phyloP scores from a whole-genome alignment of 495 filamentous ascomycete species.

The Chlorociboria aeruginascens region DNA sequence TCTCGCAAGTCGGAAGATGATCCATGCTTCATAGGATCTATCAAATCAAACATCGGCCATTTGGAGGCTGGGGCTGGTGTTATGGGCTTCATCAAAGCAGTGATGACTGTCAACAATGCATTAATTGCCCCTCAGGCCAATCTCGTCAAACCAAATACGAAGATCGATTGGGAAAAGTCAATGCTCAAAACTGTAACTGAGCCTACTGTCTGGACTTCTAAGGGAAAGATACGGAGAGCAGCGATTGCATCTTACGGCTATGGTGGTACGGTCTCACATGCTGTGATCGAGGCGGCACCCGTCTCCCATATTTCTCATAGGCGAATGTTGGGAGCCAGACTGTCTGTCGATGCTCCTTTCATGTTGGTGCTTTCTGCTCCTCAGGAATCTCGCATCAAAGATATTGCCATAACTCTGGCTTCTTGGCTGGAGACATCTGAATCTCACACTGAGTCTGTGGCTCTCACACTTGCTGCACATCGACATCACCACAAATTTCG shows the following conservation, averaged over 20 bases:
- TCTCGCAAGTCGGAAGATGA: slow-evolving; percentile 14
- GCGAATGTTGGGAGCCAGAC: slow-evolving; percentile 5
- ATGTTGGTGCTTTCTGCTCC: too few relatives aligned
- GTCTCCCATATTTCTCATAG: slow-evolving; percentile 5
- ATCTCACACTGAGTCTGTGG: slow-evolving; percentile 11
- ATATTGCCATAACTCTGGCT: too few relatives aligned
- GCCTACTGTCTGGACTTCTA: slow-evolving; percentile 14
- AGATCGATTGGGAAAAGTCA: slow-evolving; percentile 28
- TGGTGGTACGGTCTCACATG: slow-evolving; percentile 32
- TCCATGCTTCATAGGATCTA: slow-evolving; percentile 40
- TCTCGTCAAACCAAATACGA: slow-evolving; percentile 36
- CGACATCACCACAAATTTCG: slow-evolving; percentile 11
- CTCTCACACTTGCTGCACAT: slow-evolving; percentile 17
- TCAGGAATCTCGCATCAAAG: too few relatives aligned
- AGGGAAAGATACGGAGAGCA: slow-evolving; percentile 19
- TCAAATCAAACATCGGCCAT: slow-evolving; percentile 49
- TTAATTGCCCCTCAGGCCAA: slow-evolving; percentile 34
- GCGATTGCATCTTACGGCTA: slow-evolving; percentile 32
- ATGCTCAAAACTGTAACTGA: background rate
- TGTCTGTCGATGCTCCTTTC: too few relatives aligned
- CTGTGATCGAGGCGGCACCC: slow-evolving; percentile 22
- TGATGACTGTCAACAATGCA: slow-evolving; percentile 43
- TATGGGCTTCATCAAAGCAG: slow-evolving; percentile 42
- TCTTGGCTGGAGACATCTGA: too few relatives aligned
- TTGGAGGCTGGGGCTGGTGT: slow-evolving; percentile 43